Conservation (phyloP, 192 early-diverging fungal genomes). For the Podila horticola region DNA sequence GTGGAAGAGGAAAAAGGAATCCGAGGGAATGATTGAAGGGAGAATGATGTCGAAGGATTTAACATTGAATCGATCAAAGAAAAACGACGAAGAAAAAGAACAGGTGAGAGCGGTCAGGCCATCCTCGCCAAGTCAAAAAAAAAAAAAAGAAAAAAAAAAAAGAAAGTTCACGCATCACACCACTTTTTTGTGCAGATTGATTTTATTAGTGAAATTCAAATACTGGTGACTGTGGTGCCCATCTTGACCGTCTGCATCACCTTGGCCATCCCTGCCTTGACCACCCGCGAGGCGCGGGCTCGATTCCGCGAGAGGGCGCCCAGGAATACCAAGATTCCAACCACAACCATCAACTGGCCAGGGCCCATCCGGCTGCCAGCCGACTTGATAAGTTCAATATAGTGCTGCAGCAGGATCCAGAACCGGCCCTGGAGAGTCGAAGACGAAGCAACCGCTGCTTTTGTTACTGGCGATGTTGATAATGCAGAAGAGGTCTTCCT, state of each 20-base stretch:
- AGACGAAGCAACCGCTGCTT: background rate
- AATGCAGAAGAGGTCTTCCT: background rate
- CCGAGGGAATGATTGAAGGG: no score
- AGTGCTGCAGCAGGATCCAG: slow-evolving; percentile 22
- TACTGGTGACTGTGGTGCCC: slow-evolving; percentile 42
- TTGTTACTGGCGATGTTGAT: background rate
- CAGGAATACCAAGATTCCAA: slow-evolving; percentile 40
- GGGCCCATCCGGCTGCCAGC: slow-evolving; percentile 18
- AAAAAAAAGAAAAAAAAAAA: background rate
- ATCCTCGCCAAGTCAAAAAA: background rate
- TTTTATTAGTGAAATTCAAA: background rate
- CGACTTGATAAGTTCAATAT: slow-evolving; percentile 14
- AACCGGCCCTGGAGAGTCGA: slow-evolving; percentile 11
- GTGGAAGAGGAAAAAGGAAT: no score
- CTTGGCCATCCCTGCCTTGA: slow-evolving; percentile 25
- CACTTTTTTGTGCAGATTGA: background rate
- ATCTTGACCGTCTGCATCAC: slow-evolving; percentile 46
- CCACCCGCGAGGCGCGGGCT: slow-evolving; percentile 13
- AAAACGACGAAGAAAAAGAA: background rate
- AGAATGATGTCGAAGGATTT: no score
- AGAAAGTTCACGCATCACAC: background rate
- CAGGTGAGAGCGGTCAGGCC: background rate
- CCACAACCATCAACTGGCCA: slow-evolving; percentile 34
- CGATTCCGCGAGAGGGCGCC: slow-evolving; percentile 27
- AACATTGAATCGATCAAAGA: no score